A percentile compares a stretch with the other conserved stretches of the same genome.
phyloP scores from a whole-genome alignment of 2,329 filamentous ascomycete species.

The Fusarium kyushuense region DNA sequence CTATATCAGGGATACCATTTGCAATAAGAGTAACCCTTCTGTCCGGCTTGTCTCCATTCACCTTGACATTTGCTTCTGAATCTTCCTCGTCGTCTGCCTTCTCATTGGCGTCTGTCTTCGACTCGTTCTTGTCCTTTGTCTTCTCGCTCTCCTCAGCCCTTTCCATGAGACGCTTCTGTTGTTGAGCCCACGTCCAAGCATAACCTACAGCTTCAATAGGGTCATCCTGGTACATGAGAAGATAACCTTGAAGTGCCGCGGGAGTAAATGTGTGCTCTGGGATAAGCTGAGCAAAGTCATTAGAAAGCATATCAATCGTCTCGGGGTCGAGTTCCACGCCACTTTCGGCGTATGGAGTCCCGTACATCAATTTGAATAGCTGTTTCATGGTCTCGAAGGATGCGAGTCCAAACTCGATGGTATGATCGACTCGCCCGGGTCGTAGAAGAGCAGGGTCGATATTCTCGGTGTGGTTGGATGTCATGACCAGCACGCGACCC shows the following conservation, averaged over 20 bases:
- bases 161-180: constrained; percentile 6
- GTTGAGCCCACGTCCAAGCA: constrained; percentile 14
- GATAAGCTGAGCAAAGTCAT: constrained; percentile 21
- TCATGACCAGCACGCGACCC: constrained; percentile 77
- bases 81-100: not conserved
- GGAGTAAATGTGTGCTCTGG: constrained; percentile 32
- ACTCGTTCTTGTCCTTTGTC: not conserved
- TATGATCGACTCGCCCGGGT: constrained; percentile 22
- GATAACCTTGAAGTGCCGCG: constrained; percentile 36
- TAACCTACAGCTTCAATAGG: constrained; percentile 19
- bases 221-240: constrained; percentile 30
- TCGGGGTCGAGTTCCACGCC: not conserved
- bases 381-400: constrained; percentile 8
- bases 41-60: not conserved
- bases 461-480: constrained; percentile 65
- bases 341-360: not conserved
- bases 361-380: constrained; percentile 29
- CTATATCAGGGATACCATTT: not conserved
- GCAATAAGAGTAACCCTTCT: not conserved
- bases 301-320: constrained; percentile 7
- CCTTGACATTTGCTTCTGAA: not conserved
- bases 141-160: not conserved
- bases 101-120: not conserved
- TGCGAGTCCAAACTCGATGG: constrained; percentile 23
- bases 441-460: constrained; percentile 27